Percentiles rank a stretch among this genome's conserved stretches.
phyloP scores from a whole-genome alignment of 345 rosid genomes.

The thale cress (Arabidopsis thaliana) region TAIR10.1 NC_003075.7:12518001-12518500 shows the following conservation, averaged over 20 bases:
- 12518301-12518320: slow-evolving; percentile 39
- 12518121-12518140: slow-evolving; percentile 90
- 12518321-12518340: slow-evolving; percentile 24
- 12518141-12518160: slow-evolving; percentile 97
- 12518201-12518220: slow-evolving; percentile 22
- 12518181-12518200: slow-evolving; percentile 63
- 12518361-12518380: slow-evolving; percentile 63
- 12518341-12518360: slow-evolving; percentile 35
- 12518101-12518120: slow-evolving; percentile 94
- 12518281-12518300: slow-evolving; percentile 87
- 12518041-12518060: slow-evolving; percentile 21
- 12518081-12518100: slow-evolving; percentile 67
- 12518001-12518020: slow-evolving; percentile 51
- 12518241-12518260: slow-evolving; percentile 71
- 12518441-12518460: slow-evolving; percentile 7
- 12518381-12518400: slow-evolving; percentile 93
- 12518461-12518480: slow-evolving; percentile 16
- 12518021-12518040: slow-evolving; percentile 15
- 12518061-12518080: slow-evolving; percentile 11
- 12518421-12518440: slow-evolving; percentile 62
- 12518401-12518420: slow-evolving; percentile 88
- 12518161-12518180: slow-evolving; percentile 93
- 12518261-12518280: slow-evolving; percentile 78
- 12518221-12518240: slow-evolving; percentile 52
- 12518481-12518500: slow-evolving; percentile 24